Evolutionary conservation across 495 filamentous ascomycete species (phyloP).

Genomic region (Terfezia claveryi): DNA sequence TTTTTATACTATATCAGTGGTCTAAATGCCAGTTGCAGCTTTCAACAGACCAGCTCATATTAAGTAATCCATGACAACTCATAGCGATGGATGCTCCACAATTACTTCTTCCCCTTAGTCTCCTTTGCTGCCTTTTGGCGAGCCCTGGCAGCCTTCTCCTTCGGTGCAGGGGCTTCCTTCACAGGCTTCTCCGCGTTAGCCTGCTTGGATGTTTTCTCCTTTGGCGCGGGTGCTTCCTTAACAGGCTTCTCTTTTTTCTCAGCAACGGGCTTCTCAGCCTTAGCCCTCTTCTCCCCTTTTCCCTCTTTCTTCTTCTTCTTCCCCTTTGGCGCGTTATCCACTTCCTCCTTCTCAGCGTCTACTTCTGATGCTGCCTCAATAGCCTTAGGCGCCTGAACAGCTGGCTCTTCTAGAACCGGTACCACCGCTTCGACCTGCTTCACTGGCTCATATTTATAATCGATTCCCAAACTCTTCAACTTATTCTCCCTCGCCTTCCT

Average conservation of each 20-base stretch:
- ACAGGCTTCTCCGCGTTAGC: conserved; percentile 10
- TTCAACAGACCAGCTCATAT: no score
- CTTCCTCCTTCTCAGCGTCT: neutral
- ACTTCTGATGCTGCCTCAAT: conserved; percentile 1
- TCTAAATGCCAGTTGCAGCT: no score
- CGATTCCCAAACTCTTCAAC: conserved; percentile 45
- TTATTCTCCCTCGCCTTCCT: conserved; percentile 44
- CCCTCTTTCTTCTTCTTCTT: conserved; percentile 15
- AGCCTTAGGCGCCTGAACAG: conserved; percentile 12
- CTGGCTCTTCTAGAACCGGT: conserved; percentile 14
- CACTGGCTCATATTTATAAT: conserved; percentile 62
- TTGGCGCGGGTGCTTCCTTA: conserved; percentile 16
- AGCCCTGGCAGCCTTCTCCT: conserved; percentile 18
- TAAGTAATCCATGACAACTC: no score
- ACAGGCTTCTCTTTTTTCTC: neutral
- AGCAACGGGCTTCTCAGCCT: conserved; percentile 4
- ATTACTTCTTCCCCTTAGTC: neutral
- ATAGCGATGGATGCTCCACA: no score
- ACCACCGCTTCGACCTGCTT: conserved; percentile 18
- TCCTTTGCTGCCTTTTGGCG: conserved; percentile 13
- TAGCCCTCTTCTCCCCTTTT: conserved; percentile 10
- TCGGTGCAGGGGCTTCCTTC: conserved; percentile 16
- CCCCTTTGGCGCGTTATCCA: conserved; percentile 7
- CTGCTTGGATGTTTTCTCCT: conserved; percentile 7
- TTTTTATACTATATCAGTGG: no score